phyloP scores from a whole-genome alignment of 2,329 filamentous ascomycete genomes.

The Hypoxylon sp. region DNA sequence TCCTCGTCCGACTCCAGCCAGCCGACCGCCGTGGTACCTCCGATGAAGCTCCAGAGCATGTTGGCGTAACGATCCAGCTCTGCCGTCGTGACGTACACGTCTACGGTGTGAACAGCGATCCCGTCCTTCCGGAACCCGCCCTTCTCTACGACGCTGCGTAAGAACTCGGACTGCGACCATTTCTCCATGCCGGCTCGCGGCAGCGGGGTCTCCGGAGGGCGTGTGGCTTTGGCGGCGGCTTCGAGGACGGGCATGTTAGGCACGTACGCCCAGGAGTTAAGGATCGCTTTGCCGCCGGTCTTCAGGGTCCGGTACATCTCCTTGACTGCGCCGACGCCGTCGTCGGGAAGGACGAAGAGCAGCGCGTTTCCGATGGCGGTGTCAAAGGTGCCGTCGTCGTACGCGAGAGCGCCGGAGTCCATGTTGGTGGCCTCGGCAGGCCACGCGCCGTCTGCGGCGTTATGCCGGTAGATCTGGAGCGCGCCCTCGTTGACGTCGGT shows the following conservation, averaged over 20 bases:
- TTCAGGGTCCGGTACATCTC: slow-evolving; percentile 33
- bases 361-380: slow-evolving; percentile 24
- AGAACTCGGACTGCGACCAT: slow-evolving; percentile 7
- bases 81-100: too few relatives aligned
- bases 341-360: slow-evolving; percentile 27
- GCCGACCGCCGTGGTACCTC: too few relatives aligned
- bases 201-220: slow-evolving; percentile 18
- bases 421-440: slow-evolving; percentile 5
- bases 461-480: slow-evolving; percentile 20
- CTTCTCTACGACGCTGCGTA: too few relatives aligned
- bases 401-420: too few relatives aligned
- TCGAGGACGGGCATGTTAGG: slow-evolving; percentile 18
- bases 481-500: slow-evolving; percentile 30
- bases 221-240: slow-evolving; percentile 24
- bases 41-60: too few relatives aligned
- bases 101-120: too few relatives aligned
- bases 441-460: slow-evolving; percentile 20
- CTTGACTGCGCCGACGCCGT: slow-evolving; percentile 21
- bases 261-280: slow-evolving; percentile 29
- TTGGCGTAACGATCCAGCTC: too few relatives aligned
- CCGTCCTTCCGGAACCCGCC: too few relatives aligned
- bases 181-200: slow-evolving; percentile 26
- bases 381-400: slow-evolving; percentile 20
- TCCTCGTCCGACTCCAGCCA: too few relatives aligned
- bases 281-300: slow-evolving; percentile 25